These are phyloP conservation scores for Colletotrichum endophyticum DNA, from an alignment of 2,329 filamentous ascomycete species.

Conservation along the genomic window DNA sequence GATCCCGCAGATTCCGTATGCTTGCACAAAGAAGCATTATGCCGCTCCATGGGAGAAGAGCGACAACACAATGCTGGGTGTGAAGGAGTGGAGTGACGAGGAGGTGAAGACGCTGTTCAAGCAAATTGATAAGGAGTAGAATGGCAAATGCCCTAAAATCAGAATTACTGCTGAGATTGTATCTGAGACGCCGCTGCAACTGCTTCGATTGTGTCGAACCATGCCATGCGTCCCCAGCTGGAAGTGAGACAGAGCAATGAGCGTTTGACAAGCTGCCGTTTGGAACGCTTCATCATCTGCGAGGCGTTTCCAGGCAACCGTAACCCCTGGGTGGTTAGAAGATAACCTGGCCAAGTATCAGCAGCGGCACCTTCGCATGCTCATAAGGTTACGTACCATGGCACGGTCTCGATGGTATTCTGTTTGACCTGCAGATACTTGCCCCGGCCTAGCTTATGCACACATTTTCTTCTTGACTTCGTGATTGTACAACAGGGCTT, in stretches of 20 bases:
- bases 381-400: neutral
- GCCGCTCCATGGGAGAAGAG: conserved; percentile 14
- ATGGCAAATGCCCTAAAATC: neutral
- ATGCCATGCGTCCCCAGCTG: neutral
- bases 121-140: conserved; percentile 7
- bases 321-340: neutral
- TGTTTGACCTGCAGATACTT: neutral
- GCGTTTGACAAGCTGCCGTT: neutral
- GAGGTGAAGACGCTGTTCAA: conserved; percentile 23
- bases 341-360: neutral
- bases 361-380: neutral
- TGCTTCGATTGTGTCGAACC: neutral
- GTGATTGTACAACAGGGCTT: neutral
- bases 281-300: neutral
- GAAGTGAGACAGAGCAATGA: neutral
- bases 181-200: neutral
- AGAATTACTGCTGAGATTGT: neutral
- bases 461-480: neutral
- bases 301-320: neutral
- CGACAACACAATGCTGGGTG: conserved; percentile 26
- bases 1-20: conserved; percentile 22
- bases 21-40: conserved; percentile 19
- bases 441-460: neutral
- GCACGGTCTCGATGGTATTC: neutral
- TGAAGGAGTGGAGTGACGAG: conserved; percentile 24